These are phyloP conservation scores for Pseudozyma hubeiensis DNA, from an alignment of 1,284 basidiomycete species.

Conservation along the genomic window DNA sequence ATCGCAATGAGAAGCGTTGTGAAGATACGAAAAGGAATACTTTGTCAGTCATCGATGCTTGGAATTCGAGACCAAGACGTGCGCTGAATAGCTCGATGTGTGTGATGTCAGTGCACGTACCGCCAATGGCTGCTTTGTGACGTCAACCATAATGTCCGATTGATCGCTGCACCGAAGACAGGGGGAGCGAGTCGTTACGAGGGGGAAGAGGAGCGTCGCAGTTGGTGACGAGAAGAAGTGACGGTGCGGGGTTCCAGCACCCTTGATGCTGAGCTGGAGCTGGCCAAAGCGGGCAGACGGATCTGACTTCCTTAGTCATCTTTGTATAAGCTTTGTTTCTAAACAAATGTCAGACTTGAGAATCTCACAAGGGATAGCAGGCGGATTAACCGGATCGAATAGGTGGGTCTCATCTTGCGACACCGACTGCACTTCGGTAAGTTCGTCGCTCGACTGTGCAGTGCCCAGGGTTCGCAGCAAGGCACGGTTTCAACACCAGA, in stretches of 20 bases:
- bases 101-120: constrained; percentile 11
- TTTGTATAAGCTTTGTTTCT: neutral
- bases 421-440: too few species aligned
- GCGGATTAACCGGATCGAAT: constrained; percentile 8
- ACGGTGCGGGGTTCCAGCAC: constrained; percentile 2
- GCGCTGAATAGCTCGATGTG: neutral
- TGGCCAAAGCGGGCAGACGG: constrained; percentile 37
- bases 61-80: too few species aligned
- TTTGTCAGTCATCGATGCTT: too few species aligned
- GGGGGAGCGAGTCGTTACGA: neutral
- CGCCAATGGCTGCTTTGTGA: constrained; percentile 23
- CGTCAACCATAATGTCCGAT: constrained; percentile 9
- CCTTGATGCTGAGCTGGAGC: constrained; percentile 9
- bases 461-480: too few species aligned
- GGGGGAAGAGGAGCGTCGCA: neutral
- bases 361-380: too few species aligned
- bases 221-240: neutral
- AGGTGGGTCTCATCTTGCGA: too few species aligned
- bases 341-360: constrained; percentile 1
- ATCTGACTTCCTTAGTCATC: constrained; percentile 30
- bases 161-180: neutral
- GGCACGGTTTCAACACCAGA: neutral
- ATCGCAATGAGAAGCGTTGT: too few species aligned
- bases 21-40: too few species aligned
- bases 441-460: too few species aligned